A percentile compares a stretch with the other conserved stretches of the same genome.
Conservation (phyloP, 192 early-diverging fungal genomes). For the Hyaloraphidium curvatum region DNA sequence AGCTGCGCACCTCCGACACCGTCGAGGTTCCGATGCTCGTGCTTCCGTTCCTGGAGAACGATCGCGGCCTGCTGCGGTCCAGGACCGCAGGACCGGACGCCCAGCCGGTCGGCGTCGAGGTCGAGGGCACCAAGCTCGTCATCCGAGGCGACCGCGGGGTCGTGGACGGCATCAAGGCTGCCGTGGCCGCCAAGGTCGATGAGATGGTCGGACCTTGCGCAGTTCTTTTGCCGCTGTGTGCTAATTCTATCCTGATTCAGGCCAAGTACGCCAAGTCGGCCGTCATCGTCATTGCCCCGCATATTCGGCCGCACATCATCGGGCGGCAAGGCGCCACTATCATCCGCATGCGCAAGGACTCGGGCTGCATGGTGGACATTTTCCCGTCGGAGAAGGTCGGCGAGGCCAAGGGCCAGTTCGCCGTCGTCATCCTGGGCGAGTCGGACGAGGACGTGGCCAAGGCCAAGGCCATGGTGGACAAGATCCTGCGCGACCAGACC, state of each 20-base stretch:
- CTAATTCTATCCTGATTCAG: constrained; percentile 11
- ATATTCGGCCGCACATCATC: constrained; percentile 41
- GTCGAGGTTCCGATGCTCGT: constrained; percentile 24
- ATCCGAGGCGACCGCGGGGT: neutral
- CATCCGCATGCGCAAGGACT: constrained; percentile 40
- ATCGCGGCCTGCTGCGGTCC: neutral
- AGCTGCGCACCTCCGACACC: constrained; percentile 22
- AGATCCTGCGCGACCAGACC: neutral
- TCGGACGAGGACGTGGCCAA: neutral
- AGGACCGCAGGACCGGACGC: neutral
- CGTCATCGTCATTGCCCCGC: constrained; percentile 13
- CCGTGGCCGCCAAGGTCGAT: neutral
- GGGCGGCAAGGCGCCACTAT: constrained; percentile 55
- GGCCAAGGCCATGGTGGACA: neutral
- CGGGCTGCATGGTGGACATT: constrained; percentile 41
- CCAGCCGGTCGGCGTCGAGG: neutral
- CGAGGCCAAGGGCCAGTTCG: neutral
- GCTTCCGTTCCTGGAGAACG: neutral
- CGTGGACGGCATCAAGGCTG: neutral
- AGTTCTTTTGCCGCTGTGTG: neutral
- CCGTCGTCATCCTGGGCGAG: neutral
- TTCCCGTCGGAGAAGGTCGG: constrained; percentile 14
- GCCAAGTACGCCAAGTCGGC: constrained; percentile 14
- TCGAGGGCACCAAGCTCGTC: neutral
- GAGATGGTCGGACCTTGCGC: constrained; percentile 6